Conservation (phyloP, 805 yeast genomes). For the Naumovozyma baii region DNA sequence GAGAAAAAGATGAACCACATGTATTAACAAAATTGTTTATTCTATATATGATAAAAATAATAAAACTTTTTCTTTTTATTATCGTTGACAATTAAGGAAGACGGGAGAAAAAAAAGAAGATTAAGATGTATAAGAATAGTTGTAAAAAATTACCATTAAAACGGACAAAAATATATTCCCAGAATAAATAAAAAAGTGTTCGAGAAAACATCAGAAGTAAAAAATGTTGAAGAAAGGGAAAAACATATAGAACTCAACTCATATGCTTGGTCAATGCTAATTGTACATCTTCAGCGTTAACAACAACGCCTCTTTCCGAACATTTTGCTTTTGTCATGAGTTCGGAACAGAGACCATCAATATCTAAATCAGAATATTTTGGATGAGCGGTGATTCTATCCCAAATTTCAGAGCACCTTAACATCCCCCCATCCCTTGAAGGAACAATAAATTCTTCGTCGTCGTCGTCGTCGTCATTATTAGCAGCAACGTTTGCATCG, state of each 20-base stretch:
- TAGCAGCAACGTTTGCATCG: slow-evolving; percentile 3
- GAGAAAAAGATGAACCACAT: no score
- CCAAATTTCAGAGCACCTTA: slow-evolving; percentile 90
- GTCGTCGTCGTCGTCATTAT: slow-evolving; percentile 16
- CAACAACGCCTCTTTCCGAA: slow-evolving; percentile 84
- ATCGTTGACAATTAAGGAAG: no score
- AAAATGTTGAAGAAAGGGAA: no score
- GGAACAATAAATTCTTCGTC: slow-evolving; percentile 50
- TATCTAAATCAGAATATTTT: slow-evolving; percentile 82
- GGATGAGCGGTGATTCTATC: slow-evolving; percentile 93
- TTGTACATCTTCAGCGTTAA: slow-evolving; percentile 72
- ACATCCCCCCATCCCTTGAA: slow-evolving; percentile 46
- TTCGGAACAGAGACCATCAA: slow-evolving; percentile 86
- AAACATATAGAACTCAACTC: slow-evolving; percentile 3
- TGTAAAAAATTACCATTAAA: no score
- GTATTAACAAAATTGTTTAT: no score
- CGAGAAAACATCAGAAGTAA: no score
- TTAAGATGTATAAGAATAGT: no score
- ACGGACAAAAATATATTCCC: no score
- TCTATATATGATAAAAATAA: background rate
- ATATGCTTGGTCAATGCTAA: slow-evolving; percentile 30
- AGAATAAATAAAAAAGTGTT: no score
- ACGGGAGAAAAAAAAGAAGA: background rate
- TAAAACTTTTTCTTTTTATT: no score
- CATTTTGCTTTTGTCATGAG: slow-evolving; percentile 89